Base-by-base conservation (phyloP, 1,284 basidiomycete species). In the Pulchroboletus neoregius region DNA sequence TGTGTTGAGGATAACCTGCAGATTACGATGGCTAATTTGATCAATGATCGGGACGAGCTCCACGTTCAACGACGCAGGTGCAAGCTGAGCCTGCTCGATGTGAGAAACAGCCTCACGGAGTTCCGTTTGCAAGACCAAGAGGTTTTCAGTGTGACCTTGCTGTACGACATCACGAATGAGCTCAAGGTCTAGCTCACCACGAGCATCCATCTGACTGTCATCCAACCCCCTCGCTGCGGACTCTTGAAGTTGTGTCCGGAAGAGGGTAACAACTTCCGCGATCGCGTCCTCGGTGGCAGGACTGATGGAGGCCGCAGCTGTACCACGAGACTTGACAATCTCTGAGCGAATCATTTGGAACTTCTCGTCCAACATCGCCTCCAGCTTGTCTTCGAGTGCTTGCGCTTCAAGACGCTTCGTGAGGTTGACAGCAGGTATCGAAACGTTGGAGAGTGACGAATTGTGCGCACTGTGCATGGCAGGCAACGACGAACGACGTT, bases 171-270 rank as follows among this genome's bases (percentile, higher is more conserved):
- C 81, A 58, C 77, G 83, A 57, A 91, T 75, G 50, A 87, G 68
- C 61, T 87, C 82, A 57, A 88, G 79, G 66, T 90, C 87, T 22
- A 88, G 67, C 53, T 89, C 87, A 23, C 84, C 85, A 18, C 79
- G 77, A 23, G 82, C 85, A 60, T 88, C 84, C 68, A 78, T 70
- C 55, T 78, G 78, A 50, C 75, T 78, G 40, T 84, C 81, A n/a
- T 85, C 81, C 49, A 82, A 57, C 15, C 75, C 72, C 27, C 73
- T 71, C 6, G 71, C 68, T 1, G 80, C 79, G 3, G 79, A 79
- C 24, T 83, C 80, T 45, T 79, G 78, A 9, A 88, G 67, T 53
- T 87, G 84, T 10, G 76, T 68, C 4, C 81, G 73, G 72, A 88
- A 83, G 48, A 86, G 68, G 3, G 79, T 70, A 31, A 87, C 71